Base-by-base conservation (phyloP, 2,329 filamentous ascomycete genomes). In the Macrophomina pseudophaseolina region DNA sequence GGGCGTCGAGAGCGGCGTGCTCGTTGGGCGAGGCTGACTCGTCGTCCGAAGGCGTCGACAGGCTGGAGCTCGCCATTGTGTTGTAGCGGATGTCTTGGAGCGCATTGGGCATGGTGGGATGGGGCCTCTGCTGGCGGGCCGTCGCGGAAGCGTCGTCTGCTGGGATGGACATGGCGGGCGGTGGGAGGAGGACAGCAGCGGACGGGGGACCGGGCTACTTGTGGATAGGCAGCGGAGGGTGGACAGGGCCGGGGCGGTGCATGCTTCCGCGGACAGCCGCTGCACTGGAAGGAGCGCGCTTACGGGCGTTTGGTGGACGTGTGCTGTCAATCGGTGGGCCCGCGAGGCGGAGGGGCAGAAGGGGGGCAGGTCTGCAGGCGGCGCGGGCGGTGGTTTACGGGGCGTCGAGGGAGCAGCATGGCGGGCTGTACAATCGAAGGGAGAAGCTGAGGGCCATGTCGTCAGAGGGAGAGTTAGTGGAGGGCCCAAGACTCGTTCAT, bases 41-140 rank as follows among this genome's bases (percentile, higher is more conserved):
- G 59, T 83, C 81, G 32, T 82, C 81, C 62, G 81, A 83, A 5
- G 81, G 81, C n/a, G 80, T 80, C 59, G 76, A 78, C 18, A 68
- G 60, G 54, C 79, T 74, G 64, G 76, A 72, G 64, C 78, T 75
- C 54, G 78, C 68, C 23, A 81, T 73, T 44, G 74, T 74, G 40
- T 80, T 78, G 73, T 79, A 80, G 46, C 79, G 76, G 28, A 81
- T 76, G 38, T 79, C 75, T 65, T 76, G 78, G 66, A 82, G 75
- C 23, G 81, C 80, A 72, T 79, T 74, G 46, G 66, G 65, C 53
- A 60, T 46, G 44, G 54, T 53, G 32, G 54, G 44, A 63, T 51
- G 59, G 30, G 4, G 33, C 5, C 6, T 3, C n/a, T 40, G 30
- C 33, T 14, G 33, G 49, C 33, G 46, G 46, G 60, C n/a, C 14